phyloP scores from a whole-genome alignment of 257 asterid genomes.

The Fraxinus americana region DNA sequence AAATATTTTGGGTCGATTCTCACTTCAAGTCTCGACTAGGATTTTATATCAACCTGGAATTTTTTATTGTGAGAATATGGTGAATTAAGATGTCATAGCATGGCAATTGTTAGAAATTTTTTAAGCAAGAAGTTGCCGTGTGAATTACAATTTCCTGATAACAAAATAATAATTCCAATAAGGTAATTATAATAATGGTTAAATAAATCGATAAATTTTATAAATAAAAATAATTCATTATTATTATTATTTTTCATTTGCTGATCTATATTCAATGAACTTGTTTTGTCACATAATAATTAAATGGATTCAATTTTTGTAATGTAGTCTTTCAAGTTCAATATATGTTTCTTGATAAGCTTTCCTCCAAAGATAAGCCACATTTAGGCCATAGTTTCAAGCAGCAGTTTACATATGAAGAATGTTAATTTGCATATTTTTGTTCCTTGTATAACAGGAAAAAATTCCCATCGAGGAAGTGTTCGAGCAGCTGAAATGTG shows the following conservation, averaged over 20 bases:
- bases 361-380: not conserved
- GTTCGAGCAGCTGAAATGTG: conserved; percentile 75
- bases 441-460: conserved; percentile 45
- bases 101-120: not conserved
- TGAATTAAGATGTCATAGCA: not conserved
- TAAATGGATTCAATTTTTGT: not conserved
- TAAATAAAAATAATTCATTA: not conserved
- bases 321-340: not conserved
- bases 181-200: not conserved
- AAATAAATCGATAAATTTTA: not conserved
- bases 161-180: not conserved
- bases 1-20: too few species aligned
- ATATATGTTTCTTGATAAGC: not conserved
- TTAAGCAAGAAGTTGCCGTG: not conserved
- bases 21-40: too few species aligned
- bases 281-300: not conserved
- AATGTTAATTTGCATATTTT: not conserved
- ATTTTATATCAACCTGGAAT: too few species aligned
- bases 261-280: too few species aligned
- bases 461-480: conserved; percentile 83
- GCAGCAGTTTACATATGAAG: not conserved
- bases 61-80: too few species aligned
- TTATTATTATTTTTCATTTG: too few species aligned
- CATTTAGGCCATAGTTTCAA: not conserved
- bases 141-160: not conserved